Conservation (phyloP, 2,329 filamentous ascomycete genomes). For the Cryphonectria japonica region DNA sequence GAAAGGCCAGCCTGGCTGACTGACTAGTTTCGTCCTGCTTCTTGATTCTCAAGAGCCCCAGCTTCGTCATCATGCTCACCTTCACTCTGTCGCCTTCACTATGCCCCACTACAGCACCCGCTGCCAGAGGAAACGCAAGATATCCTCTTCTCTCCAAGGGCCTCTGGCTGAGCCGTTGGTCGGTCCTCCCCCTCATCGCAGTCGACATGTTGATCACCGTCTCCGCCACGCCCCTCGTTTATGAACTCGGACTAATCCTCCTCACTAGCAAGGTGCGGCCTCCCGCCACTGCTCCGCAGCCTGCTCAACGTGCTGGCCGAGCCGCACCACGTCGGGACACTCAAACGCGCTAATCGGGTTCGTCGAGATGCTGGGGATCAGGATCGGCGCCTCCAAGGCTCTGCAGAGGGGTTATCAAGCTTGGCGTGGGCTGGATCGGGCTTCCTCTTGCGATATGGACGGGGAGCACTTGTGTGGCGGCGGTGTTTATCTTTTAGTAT, state of each 20-base stretch:
- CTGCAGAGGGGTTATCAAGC: conserved; percentile 48
- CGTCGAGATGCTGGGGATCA: conserved; percentile 52
- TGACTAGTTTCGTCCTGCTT: conserved; percentile 40
- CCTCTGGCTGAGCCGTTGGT: conserved; percentile 44
- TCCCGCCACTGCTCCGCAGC: conserved; percentile 48
- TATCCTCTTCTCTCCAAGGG: conserved; percentile 44
- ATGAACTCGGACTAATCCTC: conserved; percentile 45
- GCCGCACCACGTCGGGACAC: conserved; percentile 54
- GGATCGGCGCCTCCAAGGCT: conserved; percentile 51
- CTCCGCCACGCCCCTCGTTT: conserved; percentile 41
- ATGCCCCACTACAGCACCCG: conserved; percentile 30
- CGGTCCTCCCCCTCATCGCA: conserved; percentile 37
- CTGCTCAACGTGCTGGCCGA: conserved; percentile 59
- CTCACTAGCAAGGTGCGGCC: conserved; percentile 52
- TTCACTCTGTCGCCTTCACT: conserved; percentile 42
- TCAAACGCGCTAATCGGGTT: conserved; percentile 59
- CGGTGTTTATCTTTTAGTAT: conserved; percentile 38
- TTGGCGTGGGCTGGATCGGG: conserved; percentile 53
- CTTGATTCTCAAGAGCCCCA: conserved; percentile 43
- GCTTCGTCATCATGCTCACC: conserved; percentile 44
- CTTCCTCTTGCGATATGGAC: conserved; percentile 51
- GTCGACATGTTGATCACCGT: conserved; percentile 45
- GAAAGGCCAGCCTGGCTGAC: background rate
- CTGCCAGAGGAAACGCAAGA: conserved; percentile 38
- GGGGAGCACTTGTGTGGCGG: conserved; percentile 37